Conservation (phyloP, 208 protist species). For the Trypanosoma brucei region DNA sequence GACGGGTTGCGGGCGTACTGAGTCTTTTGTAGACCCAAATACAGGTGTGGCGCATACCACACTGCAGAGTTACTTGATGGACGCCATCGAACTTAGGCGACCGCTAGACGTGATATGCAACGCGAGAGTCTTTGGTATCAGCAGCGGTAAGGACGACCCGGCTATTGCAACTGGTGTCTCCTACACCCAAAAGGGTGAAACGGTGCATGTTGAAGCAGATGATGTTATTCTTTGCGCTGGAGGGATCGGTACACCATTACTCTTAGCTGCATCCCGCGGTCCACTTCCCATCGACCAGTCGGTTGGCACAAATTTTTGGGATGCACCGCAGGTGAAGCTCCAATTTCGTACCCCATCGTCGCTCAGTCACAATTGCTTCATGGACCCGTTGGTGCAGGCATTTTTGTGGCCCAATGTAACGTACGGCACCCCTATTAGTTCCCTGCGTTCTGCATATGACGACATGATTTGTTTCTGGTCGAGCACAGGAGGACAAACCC, state of each 20-base stretch:
- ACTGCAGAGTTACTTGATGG: conserved; percentile 69
- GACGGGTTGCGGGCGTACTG: conserved; percentile 51
- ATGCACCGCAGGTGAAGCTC: conserved; percentile 71
- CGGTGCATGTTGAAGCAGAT: conserved; percentile 39
- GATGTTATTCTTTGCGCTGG: conserved; percentile 62
- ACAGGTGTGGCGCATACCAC: conserved; percentile 57
- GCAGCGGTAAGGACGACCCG: conserved; percentile 18
- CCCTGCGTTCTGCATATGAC: conserved; percentile 69
- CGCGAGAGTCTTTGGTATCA: conserved; percentile 45
- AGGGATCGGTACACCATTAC: conserved; percentile 46
- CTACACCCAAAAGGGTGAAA: conserved; percentile 36
- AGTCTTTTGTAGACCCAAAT: conserved; percentile 54
- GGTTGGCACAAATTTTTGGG: conserved; percentile 70
- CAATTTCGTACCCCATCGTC: conserved; percentile 63
- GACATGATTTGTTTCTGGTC: conserved; percentile 73
- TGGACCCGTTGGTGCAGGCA: conserved; percentile 51
- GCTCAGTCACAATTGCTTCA: conserved; percentile 69
- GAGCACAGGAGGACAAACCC: conserved; percentile 33
- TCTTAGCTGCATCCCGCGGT: conserved; percentile 50
- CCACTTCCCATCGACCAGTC: conserved; percentile 29
- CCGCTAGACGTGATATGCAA: conserved; percentile 59
- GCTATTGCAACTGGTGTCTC: conserved; percentile 44
- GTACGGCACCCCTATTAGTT: conserved; percentile 31
- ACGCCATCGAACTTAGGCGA: conserved; percentile 55
- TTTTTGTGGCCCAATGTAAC: conserved; percentile 35